Evolutionary conservation across 306 rosid genomes (phyloP).

Genomic region (Begonia masoniana): DNA sequence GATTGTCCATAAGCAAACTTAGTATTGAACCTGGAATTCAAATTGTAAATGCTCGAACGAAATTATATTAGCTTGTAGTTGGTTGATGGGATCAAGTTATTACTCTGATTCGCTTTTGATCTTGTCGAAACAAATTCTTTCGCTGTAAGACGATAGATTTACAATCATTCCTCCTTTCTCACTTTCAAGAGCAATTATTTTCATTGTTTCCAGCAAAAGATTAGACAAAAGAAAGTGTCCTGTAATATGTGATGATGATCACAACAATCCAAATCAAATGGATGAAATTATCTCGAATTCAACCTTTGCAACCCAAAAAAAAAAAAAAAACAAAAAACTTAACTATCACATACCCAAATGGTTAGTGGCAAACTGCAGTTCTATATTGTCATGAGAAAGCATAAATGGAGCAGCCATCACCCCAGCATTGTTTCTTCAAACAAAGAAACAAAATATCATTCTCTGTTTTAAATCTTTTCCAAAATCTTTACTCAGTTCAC

Average conservation of each 20-base stretch:
- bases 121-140: constrained; percentile 56
- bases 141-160: constrained; percentile 43
- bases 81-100: constrained; percentile 15
- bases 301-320: no score
- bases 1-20: constrained; percentile 61
- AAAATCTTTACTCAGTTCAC: no score
- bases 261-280: not conserved
- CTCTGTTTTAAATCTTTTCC: no score
- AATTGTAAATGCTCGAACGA: not conserved
- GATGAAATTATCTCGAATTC: not conserved
- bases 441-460: constrained; percentile 1
- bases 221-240: constrained; percentile 80
- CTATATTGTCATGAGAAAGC: constrained; percentile 61
- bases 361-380: constrained; percentile 74
- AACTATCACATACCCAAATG: constrained; percentile 67
- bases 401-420: constrained; percentile 60
- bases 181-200: constrained; percentile 44
- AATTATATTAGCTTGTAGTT: not conserved
- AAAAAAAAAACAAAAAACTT: not conserved
- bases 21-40: constrained; percentile 35
- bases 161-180: constrained; percentile 67
- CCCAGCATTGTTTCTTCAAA: constrained; percentile 79
- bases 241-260: constrained; percentile 12
- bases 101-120: constrained; percentile 63
- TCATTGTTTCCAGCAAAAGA: constrained; percentile 73